These are phyloP conservation scores for Didymella pinodella DNA, from an alignment of 2,329 filamentous ascomycete species.

Conservation along the genomic window DNA sequence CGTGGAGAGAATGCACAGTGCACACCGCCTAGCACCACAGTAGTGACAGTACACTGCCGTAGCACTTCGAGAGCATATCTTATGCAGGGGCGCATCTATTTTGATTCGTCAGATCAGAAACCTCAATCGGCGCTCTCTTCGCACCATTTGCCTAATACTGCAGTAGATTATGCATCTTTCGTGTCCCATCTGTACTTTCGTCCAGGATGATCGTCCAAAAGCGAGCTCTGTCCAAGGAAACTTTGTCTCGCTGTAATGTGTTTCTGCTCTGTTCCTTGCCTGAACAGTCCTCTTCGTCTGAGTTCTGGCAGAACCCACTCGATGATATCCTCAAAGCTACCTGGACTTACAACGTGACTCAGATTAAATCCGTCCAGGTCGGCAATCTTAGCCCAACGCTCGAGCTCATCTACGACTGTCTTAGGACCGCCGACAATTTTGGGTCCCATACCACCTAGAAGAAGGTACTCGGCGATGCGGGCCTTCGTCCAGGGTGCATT, in stretches of 20 bases:
- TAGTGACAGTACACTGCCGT: too few species aligned
- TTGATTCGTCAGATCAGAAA: neutral
- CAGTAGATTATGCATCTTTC: neutral
- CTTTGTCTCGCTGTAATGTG: slow-evolving; percentile 1
- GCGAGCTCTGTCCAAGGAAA: slow-evolving; percentile 4
- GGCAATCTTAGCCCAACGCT: slow-evolving; percentile 1
- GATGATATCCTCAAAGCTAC: slow-evolving; percentile 2
- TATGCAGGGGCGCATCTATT: neutral
- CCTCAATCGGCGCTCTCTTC: neutral
- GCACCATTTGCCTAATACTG: neutral
- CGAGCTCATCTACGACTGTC: slow-evolving; percentile 2
- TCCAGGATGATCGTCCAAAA: slow-evolving; percentile 4
- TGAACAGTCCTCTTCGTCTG: neutral
- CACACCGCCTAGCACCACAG: neutral
- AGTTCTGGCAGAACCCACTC: slow-evolving; percentile 2
- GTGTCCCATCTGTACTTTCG: slow-evolving; percentile 1
- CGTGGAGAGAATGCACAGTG: too few species aligned
- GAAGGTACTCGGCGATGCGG: slow-evolving; percentile 70
- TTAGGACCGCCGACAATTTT: slow-evolving; percentile 24
- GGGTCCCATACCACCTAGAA: slow-evolving; percentile 69
- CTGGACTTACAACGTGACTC: neutral
- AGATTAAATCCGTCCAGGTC: slow-evolving; percentile 4
- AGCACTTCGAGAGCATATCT: neutral
- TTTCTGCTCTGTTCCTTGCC: neutral
- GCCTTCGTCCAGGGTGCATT: slow-evolving; percentile 73